phyloP scores from a whole-genome alignment of 1,139 yeast species.

The Candida sp. region DNA sequence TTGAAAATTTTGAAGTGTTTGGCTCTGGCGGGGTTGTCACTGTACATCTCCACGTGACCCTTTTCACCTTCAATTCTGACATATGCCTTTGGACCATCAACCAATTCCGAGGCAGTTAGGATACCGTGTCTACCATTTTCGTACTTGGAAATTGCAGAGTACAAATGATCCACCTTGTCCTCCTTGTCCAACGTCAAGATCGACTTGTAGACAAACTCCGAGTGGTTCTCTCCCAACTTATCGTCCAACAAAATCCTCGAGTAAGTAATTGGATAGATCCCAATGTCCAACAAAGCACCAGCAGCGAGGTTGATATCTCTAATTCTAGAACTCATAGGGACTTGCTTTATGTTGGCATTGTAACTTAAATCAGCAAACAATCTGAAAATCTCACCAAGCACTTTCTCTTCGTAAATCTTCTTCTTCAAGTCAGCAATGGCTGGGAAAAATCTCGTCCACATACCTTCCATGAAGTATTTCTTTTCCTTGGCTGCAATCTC shows the following conservation, averaged over 20 bases:
- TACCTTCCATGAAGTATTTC: constrained; percentile 64
- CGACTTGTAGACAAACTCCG: constrained; percentile 32
- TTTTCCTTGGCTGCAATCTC: constrained; percentile 48
- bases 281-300: constrained; percentile 64
- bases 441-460: constrained; percentile 71
- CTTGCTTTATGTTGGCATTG: constrained; percentile 29
- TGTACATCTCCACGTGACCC: constrained; percentile 38
- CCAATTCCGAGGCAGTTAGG: constrained; percentile 34
- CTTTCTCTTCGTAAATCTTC: constrained; percentile 45
- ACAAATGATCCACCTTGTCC: constrained; percentile 40
- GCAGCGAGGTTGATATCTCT: constrained; percentile 56
- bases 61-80: constrained; percentile 42
- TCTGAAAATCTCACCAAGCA: constrained; percentile 51
- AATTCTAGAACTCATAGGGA: constrained; percentile 33
- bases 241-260: constrained; percentile 43
- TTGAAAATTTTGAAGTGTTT: constrained; percentile 31
- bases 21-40: constrained; percentile 38
- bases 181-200: constrained; percentile 32
- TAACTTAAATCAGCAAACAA: constrained; percentile 44
- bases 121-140: constrained; percentile 40
- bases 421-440: constrained; percentile 40
- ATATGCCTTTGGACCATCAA: constrained; percentile 33
- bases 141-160: constrained; percentile 38
- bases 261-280: constrained; percentile 60
- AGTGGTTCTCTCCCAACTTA: constrained; percentile 28